These are phyloP conservation scores for Histomonas meleagridis DNA, from an alignment of 208 protist genomes.

Conservation along the genomic window DNA sequence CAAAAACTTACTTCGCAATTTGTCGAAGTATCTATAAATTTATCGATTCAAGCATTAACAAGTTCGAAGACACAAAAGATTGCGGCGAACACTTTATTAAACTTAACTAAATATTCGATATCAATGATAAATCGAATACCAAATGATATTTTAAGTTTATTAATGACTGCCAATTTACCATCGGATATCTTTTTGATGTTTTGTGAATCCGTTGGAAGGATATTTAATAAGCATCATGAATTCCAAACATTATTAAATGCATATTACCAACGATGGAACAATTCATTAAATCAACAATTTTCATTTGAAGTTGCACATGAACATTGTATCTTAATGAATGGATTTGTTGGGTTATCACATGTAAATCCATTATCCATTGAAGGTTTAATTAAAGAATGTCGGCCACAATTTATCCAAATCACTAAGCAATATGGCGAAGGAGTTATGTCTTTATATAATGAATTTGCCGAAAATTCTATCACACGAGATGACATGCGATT, in stretches of 20 bases:
- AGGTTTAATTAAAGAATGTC: neutral
- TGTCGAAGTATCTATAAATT: neutral
- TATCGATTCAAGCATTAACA: neutral
- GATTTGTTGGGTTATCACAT: neutral
- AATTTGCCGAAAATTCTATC: neutral
- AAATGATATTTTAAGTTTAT: neutral
- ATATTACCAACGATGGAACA: neutral
- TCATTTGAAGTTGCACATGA: neutral
- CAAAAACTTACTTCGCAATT: constrained; percentile 11
- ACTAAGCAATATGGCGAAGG: neutral
- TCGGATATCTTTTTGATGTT: neutral
- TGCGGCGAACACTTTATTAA: neutral
- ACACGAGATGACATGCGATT: neutral
- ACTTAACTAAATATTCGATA: neutral
- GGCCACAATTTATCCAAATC: neutral
- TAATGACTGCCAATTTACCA: neutral
- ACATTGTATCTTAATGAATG: neutral
- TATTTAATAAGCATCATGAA: neutral
- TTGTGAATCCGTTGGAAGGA: neutral
- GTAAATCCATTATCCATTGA: neutral
- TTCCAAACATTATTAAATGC: neutral
- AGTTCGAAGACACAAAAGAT: neutral
- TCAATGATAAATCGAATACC: neutral
- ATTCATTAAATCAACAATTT: neutral
- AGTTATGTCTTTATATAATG: neutral